Conservation (phyloP, 2,329 filamentous ascomycete genomes). For the Fusarium poae region DNA sequence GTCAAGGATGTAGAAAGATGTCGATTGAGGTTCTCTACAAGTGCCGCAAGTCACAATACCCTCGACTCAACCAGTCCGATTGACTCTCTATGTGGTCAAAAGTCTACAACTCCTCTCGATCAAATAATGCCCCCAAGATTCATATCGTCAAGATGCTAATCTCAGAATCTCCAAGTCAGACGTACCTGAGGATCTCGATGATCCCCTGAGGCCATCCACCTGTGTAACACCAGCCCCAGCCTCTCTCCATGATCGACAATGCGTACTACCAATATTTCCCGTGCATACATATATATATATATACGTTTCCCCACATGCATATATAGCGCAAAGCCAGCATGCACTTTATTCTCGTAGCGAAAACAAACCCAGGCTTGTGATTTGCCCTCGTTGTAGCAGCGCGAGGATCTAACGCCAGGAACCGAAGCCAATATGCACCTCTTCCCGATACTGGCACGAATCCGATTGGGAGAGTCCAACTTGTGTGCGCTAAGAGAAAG, state of each 20-base stretch:
- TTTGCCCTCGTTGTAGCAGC: background rate
- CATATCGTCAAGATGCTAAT: background rate
- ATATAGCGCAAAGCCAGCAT: background rate
- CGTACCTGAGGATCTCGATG: background rate
- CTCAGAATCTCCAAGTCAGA: accelerated
- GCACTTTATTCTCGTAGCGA: slow-evolving; percentile 10
- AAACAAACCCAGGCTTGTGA: background rate
- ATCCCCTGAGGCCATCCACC: slow-evolving; percentile 19
- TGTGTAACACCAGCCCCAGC: slow-evolving; percentile 10
- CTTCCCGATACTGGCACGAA: slow-evolving; percentile 13
- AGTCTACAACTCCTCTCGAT: background rate
- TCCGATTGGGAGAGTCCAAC: background rate
- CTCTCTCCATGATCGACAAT: slow-evolving; percentile 4
- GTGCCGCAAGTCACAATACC: no score
- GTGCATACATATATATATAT: no score
- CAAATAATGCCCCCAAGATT: background rate
- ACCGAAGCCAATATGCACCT: slow-evolving; percentile 11
- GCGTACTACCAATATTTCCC: background rate
- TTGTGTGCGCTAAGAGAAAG: background rate
- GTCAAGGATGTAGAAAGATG: background rate
- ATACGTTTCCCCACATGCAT: background rate
- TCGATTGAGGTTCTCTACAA: background rate
- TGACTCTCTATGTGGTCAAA: background rate
- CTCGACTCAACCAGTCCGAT: background rate
- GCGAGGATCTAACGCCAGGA: slow-evolving; percentile 25